Evolutionary conservation across 2,329 filamentous ascomycete species (phyloP).

Genomic region (Ophiostoma perfectum): DNA sequence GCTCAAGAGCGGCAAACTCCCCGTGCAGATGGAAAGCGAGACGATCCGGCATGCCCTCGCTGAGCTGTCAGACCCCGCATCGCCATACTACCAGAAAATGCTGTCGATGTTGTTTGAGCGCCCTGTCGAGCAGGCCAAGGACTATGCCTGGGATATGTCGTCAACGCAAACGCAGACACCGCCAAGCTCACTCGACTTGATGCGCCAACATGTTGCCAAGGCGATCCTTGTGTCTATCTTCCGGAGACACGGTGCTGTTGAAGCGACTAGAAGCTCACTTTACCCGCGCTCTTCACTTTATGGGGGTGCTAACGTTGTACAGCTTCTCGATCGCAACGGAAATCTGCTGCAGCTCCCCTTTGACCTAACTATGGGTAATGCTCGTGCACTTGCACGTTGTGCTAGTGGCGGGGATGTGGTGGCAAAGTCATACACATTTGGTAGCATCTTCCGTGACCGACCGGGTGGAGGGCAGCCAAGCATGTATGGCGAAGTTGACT

Average conservation of each 20-base stretch:
- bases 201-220: constrained; percentile 69
- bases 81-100: constrained; percentile 85
- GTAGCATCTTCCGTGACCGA: constrained; percentile 76
- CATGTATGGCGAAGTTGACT: constrained; percentile 85
- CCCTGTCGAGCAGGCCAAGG: constrained; percentile 71
- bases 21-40: constrained; percentile 88
- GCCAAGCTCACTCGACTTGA: constrained; percentile 49
- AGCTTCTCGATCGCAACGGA: constrained; percentile 74
- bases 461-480: constrained; percentile 74
- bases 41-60: constrained; percentile 78
- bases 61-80: constrained; percentile 73
- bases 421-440: constrained; percentile 79
- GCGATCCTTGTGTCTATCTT: constrained; percentile 73
- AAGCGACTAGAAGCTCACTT: constrained; percentile 66
- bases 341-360: constrained; percentile 92
- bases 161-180: constrained; percentile 45
- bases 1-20: constrained; percentile 77
- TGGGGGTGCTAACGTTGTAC: constrained; percentile 63
- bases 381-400: constrained; percentile 72
- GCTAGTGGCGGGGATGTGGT: constrained; percentile 52
- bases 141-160: constrained; percentile 71
- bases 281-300: constrained; percentile 83
- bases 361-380: constrained; percentile 84
- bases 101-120: constrained; percentile 77
- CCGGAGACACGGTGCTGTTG: constrained; percentile 80